Base-by-base conservation (phyloP, 352 stramenopile species). In the Phytopythium boreale region DNA sequence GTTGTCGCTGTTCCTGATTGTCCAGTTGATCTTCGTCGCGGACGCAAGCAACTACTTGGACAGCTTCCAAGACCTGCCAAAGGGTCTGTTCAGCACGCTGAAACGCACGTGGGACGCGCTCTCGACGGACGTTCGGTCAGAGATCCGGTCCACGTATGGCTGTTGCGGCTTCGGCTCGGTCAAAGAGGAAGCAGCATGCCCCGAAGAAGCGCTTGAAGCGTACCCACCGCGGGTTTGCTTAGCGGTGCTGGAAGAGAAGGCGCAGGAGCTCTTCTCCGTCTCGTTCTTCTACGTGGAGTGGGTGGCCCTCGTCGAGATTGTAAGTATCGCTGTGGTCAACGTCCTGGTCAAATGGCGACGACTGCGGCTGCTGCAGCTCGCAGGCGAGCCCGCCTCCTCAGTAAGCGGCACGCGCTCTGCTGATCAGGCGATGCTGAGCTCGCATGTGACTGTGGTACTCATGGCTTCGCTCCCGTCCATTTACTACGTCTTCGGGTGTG, bases 91-190 rank as follows among this genome's bases (percentile, higher is more conserved):
- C 8, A 61, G 62, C 0, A 67, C 57, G 14, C 61, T 87, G 5
- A 52, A 60, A 6, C 60, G 58, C 2, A 44, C 61, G n/a, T 89
- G 80, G 80, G 52, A 64, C 15, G 46, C 59, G 1, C 51, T 89
- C 10, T 62, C 44, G 27, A 36, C 26, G 0, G 52, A 55, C 1
- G 46, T 67, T 1, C 74, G 74, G 27, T 63, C 61, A 0, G 71
- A 80, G n/a, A 53, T 89, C 0, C 69, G 84, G 39, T 58, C 20
- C 7, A 72, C 63, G 8, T 80, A 83, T 57, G 80, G 77, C 24
- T 89, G 80, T 49, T 89, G 80, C 64, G 80, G 80, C 1, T 89
- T 89, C 44, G 29, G 65, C 4, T 56, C 74, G 1, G 64, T 82
- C 29, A 62, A 47, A 7, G 77, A 88, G 5, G 64, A 74, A 43